Base-by-base conservation (phyloP, 2,329 filamentous ascomycete genomes). In the Mycogone perniciosa region DNA sequence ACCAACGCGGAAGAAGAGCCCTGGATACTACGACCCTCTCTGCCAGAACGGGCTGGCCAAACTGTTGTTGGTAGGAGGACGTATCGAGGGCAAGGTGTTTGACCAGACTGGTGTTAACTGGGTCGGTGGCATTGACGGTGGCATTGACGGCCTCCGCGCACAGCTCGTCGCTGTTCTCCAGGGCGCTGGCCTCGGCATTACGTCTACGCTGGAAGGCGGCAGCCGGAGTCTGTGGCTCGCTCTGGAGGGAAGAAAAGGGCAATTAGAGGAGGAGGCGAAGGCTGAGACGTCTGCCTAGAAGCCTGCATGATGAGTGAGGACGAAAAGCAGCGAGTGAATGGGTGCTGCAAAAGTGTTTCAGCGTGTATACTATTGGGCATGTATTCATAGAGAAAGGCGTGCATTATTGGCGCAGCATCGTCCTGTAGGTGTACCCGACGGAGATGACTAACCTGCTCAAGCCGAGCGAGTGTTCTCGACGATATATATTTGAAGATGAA, bases 41-140 rank as follows among this genome's bases (percentile, higher is more conserved):
- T 88, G 92, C 49, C 91, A 96, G 69, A 81, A 74, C 57, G 93
- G 88, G 6, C 67, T 99, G 59, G 83, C 89, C 62, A 99, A 99
- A 72, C 71, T 99, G 56, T 76, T 95, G 67, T 71, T 99, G 33
- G 72, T 99, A 10, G 93, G 90, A 48, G 91, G 91, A 10, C 79
- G 93, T 46, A 80, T 96, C 31, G 93, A 99, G 64, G 88, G 88
- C 56, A 85, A 83, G 67, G 81, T 89, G 31, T 91, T 96, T 62
- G 91, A 96, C 64, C 69, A 80, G 43, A 82, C 85, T 8, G 86
- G 87, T 49, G 67, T 84, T 45, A 74, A 71, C 59, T 82, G 78
- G 78, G 75, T 84, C 31, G 79, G 89, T 51, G 78, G 85, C 34
- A 95, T 97, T 60, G 76, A 86, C 58, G 89, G 89, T 53, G 89